Evolutionary conservation across 495 filamentous ascomycete genomes (phyloP), one percentile per base, ranked within the genome.

Genomic region (Thermothielavioides terrestris): DNA sequence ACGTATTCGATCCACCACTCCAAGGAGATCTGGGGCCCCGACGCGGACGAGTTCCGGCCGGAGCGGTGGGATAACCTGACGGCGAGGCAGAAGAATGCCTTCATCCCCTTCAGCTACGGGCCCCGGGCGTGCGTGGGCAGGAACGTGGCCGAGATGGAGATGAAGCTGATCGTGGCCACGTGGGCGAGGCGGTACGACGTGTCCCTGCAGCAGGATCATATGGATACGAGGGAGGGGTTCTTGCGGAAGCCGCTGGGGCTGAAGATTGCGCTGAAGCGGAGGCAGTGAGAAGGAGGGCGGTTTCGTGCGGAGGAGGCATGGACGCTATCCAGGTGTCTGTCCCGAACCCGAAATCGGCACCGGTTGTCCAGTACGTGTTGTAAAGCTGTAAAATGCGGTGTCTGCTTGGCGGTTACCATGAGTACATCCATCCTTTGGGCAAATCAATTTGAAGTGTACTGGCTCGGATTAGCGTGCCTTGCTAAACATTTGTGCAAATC

Each of bases 91-190:
- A 88, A 88, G 68, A 75, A 75, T 15, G 83, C 84, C 0, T 95
- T 95, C 54, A 77, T 95, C 42, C 89, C 89, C 0, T 95, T 95
- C 64, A 83, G 78, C 51, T 77, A 85, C 41, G 89, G 89, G 0
- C 88, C 89, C 2, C 67, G 89, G 15, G 77, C 83, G 5, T 95
- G 89, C 54, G 86, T 95, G 14, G 89, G 89, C 0, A 66, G 87
- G 40, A 92, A 90, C 62, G 84, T 95, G 17, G 89, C 89, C 0
- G 89, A 94, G 76, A 94, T 95, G 88, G 89, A 94, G 64, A 72
- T 95, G 68, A 81, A 83, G 53, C 74, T 90, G 41, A 92, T 94
- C 49, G 82, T 81, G 32, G 77, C 77, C 3, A 88, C 85, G 14
- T 85, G 90, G 61, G 86, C 85, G 63, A 65, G 80, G 23, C 65